phyloP scores from a whole-genome alignment of 805 yeast species.

The Wickerhamiella azyma region DNA sequence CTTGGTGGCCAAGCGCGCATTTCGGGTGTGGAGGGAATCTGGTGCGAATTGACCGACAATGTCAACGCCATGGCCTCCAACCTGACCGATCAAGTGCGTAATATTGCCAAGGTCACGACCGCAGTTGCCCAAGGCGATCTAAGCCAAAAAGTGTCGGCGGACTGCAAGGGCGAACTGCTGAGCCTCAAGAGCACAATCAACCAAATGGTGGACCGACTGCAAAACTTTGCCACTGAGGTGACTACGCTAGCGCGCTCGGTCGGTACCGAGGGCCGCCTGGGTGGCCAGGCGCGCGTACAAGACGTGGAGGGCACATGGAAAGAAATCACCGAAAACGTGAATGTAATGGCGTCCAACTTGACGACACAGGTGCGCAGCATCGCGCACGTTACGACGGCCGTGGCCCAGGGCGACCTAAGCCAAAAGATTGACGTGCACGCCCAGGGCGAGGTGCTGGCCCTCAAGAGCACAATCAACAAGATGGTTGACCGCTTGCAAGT shows the following conservation, averaged over 20 bases:
- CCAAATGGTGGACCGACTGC: slow-evolving; percentile 75
- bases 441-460: slow-evolving; percentile 77
- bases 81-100: slow-evolving; percentile 76
- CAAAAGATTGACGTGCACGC: slow-evolving; percentile 82
- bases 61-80: slow-evolving; percentile 84
- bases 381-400: slow-evolving; percentile 84
- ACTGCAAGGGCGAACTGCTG: slow-evolving; percentile 67
- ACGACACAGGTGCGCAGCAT: slow-evolving; percentile 82
- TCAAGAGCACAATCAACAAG: slow-evolving; percentile 75
- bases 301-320: slow-evolving; percentile 83
- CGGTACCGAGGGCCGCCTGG: slow-evolving; percentile 78
- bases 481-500: slow-evolving; percentile 87
- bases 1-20: slow-evolving; percentile 80
- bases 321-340: slow-evolving; percentile 68
- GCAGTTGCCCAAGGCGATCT: slow-evolving; percentile 78
- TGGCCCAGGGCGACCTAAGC: slow-evolving; percentile 76
- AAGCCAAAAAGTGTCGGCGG: slow-evolving; percentile 73
- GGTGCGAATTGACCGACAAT: slow-evolving; percentile 78
- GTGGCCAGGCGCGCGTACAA: slow-evolving; percentile 75
- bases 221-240: slow-evolving; percentile 73
- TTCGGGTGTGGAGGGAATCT: slow-evolving; percentile 68
- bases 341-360: slow-evolving; percentile 75
- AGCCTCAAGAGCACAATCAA: slow-evolving; percentile 75
- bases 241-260: slow-evolving; percentile 77
- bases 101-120: slow-evolving; percentile 75